Conservation (phyloP, 169 alveolate genomes). For the Plasmodium sp. region DNA sequence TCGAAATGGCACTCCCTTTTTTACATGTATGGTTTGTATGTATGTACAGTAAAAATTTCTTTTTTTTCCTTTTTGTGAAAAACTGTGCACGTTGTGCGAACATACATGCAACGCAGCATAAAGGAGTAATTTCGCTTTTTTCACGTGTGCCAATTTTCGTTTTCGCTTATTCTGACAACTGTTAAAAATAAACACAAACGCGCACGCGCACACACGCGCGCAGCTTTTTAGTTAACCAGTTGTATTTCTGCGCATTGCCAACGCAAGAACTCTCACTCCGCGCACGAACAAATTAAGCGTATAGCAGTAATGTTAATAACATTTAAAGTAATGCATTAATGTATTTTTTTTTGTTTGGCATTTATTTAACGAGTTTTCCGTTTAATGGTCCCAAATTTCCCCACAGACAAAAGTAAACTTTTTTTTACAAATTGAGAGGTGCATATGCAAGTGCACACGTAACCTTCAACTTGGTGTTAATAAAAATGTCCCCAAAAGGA, state of each 20-base stretch:
- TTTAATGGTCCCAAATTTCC: neutral
- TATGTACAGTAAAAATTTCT: neutral
- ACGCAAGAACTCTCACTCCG: too few relatives aligned
- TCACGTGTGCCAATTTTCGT: neutral
- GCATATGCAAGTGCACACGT: neutral
- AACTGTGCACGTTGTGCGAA: neutral
- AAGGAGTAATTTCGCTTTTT: neutral
- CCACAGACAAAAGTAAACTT: neutral
- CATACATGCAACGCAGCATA: neutral
- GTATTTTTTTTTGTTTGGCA: neutral
- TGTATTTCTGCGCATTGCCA: too few relatives aligned
- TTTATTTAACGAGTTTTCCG: neutral
- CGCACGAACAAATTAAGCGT: too few relatives aligned
- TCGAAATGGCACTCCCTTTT: too few relatives aligned
- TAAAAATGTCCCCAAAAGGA: neutral
- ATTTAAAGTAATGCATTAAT: too few relatives aligned
- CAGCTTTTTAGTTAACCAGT: neutral
- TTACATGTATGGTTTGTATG: neutral
- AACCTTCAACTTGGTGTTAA: neutral
- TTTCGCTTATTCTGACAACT: neutral
- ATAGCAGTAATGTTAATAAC: too few relatives aligned
- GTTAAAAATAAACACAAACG: neutral
- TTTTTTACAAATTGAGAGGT: neutral
- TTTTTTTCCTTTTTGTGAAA: neutral
- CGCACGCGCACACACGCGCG: neutral